Evolutionary conservation across 2,329 filamentous ascomycete species (phyloP).

Genomic region (Alternaria gansuensis): DNA sequence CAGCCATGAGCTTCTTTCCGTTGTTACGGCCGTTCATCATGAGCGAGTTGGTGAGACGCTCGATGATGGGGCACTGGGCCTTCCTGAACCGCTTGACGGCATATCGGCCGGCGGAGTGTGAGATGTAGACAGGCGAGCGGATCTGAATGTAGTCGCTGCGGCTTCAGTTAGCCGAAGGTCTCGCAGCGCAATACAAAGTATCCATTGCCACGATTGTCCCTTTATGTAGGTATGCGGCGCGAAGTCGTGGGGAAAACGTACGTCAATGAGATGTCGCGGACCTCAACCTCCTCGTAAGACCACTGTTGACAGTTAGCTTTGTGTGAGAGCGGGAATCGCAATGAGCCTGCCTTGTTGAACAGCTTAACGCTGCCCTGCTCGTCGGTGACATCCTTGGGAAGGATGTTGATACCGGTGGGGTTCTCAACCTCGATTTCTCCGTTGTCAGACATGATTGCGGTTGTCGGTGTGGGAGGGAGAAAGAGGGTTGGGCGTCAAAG

Average conservation of each 20-base stretch:
- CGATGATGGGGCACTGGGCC: constrained; percentile 99
- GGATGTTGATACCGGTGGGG: constrained; percentile 77
- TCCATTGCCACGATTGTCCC: constrained; percentile 29
- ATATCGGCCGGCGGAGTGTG: constrained; percentile 98
- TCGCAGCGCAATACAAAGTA: constrained; percentile 27
- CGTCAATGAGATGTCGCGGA: constrained; percentile 99
- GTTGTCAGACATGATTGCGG: constrained; percentile 78
- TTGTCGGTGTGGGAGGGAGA: constrained; percentile 36
- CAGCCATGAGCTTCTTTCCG: constrained; percentile 99
- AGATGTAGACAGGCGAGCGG: constrained; percentile 97
- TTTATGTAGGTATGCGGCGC: constrained; percentile 21
- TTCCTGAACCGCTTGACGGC: constrained; percentile 99
- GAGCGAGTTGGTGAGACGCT: constrained; percentile 99
- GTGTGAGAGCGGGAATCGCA: constrained; percentile 13
- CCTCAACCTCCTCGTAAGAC: constrained; percentile 98
- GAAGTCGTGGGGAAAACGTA: constrained; percentile 64
- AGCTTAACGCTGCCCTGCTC: constrained; percentile 95
- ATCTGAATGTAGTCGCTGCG: constrained; percentile 99
- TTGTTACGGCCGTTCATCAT: constrained; percentile 99
- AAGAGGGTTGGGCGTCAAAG: constrained; percentile 35
- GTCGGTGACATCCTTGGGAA: constrained; percentile 90
- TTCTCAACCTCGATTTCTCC: constrained; percentile 93
- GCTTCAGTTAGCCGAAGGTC: constrained; percentile 48
- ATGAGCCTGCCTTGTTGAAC: constrained; percentile 76
- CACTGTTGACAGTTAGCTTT: constrained; percentile 60